Evolutionary conservation across 2,329 filamentous ascomycete species (phyloP).

Genomic region (Penicillium sp.): DNA sequence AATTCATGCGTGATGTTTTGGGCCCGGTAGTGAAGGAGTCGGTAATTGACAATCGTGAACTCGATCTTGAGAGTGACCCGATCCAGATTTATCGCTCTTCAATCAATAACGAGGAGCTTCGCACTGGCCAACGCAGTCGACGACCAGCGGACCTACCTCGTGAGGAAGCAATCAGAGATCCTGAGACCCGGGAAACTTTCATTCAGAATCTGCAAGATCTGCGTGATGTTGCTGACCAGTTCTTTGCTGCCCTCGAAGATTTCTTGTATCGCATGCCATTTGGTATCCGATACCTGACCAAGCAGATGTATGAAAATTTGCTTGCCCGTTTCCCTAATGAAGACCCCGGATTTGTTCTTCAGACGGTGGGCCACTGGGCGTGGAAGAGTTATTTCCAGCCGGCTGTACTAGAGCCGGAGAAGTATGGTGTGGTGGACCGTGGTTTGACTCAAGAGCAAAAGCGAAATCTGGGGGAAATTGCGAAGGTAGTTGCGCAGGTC

Average conservation of each 20-base stretch:
- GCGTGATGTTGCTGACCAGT: constrained; percentile 90
- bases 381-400: constrained; percentile 95
- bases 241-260: constrained; percentile 79
- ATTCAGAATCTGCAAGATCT: constrained; percentile 93
- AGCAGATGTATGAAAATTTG: constrained; percentile 80
- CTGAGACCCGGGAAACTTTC: constrained; percentile 87
- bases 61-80: constrained; percentile 94
- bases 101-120: constrained; percentile 95
- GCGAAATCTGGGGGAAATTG: constrained; percentile 84
- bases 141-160: constrained; percentile 81
- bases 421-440: constrained; percentile 88
- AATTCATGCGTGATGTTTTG: constrained; percentile 84
- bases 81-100: constrained; percentile 95
- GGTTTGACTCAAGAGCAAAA: constrained; percentile 88
- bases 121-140: constrained; percentile 80
- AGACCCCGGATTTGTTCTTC: constrained; percentile 72
- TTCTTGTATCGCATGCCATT: constrained; percentile 86
- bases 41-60: constrained; percentile 84
- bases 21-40: constrained; percentile 85
- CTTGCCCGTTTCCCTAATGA: constrained; percentile 77
- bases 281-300: constrained; percentile 82
- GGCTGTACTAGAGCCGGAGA: constrained; percentile 84
- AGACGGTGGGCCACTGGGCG: constrained; percentile 84
- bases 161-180: constrained; percentile 93
- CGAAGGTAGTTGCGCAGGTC: constrained; percentile 87